phyloP scores from a whole-genome alignment of 2,329 filamentous ascomycete species.

The Thielaviopsis euricoi region DNA sequence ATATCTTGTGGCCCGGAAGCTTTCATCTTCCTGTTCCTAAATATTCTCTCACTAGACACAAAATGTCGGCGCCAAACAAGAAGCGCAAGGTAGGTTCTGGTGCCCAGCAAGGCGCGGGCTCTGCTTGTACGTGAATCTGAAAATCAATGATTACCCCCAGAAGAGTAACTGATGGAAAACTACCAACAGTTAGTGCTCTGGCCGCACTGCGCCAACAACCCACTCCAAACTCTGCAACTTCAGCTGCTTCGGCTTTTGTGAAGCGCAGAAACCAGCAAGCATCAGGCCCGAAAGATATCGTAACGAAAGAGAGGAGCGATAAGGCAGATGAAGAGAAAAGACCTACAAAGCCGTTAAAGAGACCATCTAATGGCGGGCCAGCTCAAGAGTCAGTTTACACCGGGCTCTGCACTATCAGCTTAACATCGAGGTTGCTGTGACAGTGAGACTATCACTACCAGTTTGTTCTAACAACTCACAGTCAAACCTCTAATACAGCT shows the following conservation, averaged over 20 bases:
- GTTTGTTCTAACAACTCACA: not conserved
- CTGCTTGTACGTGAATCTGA: conserved; percentile 6
- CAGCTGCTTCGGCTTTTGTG: conserved; percentile 2
- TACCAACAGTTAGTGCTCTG: conserved; percentile 8
- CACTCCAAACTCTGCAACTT: conserved; percentile 1
- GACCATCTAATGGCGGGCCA: not conserved
- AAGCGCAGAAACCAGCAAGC: not conserved
- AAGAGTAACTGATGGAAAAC: not conserved
- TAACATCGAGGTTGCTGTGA: not conserved
- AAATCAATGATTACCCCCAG: not conserved
- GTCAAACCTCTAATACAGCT: not conserved
- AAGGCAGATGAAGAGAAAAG: not conserved
- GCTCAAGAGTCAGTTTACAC: not conserved
- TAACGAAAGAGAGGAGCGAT: not conserved
- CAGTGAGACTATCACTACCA: no score
- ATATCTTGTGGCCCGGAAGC: no score
- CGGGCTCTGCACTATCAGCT: not conserved
- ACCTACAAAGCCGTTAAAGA: not conserved
- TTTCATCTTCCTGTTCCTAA: not conserved
- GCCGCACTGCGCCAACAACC: conserved; percentile 4
- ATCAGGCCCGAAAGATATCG: not conserved
- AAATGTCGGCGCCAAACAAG: conserved; percentile 5
- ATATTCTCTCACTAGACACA: not conserved
- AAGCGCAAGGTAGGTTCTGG: conserved; percentile 4
- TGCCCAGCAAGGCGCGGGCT: not conserved